phyloP scores from a whole-genome alignment of 495 filamentous ascomycete species.

The Podospora fimiseda region DNA sequence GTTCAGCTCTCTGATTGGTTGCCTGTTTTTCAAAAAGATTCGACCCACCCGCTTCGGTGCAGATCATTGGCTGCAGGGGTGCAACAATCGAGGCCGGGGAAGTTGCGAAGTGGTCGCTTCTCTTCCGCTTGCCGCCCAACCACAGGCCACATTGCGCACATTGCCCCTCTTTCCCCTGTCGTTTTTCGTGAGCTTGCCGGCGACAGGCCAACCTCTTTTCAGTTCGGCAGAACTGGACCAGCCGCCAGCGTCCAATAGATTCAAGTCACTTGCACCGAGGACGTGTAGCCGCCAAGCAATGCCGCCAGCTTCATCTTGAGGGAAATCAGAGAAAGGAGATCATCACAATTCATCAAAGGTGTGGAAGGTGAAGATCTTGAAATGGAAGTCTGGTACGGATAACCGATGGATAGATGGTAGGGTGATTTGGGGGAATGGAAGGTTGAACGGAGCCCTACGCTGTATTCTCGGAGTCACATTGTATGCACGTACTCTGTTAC shows the following conservation, averaged over 20 bases:
- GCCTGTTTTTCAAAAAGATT: constrained; percentile 14
- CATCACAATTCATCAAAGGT: no score
- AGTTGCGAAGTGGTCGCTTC: constrained; percentile 2
- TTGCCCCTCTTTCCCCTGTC: constrained; percentile 7
- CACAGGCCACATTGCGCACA: constrained; percentile 17
- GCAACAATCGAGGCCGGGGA: constrained; percentile 7
- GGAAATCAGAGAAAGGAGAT: not conserved
- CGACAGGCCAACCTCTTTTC: constrained; percentile 14
- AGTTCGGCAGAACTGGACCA: constrained; percentile 26
- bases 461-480: not conserved
- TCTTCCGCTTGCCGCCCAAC: constrained; percentile 26
- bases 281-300: constrained; percentile 24
- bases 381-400: not conserved
- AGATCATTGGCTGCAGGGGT: constrained; percentile 21
- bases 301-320: not conserved
- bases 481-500: constrained; percentile 15
- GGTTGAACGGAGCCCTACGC: not conserved
- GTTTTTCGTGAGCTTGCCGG: constrained; percentile 12
- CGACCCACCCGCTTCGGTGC: constrained; percentile 1
- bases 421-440: no score
- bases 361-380: no score
- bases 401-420: no score
- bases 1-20: constrained; percentile 24
- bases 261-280: constrained; percentile 23
- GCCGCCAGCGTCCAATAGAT: constrained; percentile 26